Conservation (phyloP, 1,284 basidiomycete species). For the Xanthoconium separans region DNA sequence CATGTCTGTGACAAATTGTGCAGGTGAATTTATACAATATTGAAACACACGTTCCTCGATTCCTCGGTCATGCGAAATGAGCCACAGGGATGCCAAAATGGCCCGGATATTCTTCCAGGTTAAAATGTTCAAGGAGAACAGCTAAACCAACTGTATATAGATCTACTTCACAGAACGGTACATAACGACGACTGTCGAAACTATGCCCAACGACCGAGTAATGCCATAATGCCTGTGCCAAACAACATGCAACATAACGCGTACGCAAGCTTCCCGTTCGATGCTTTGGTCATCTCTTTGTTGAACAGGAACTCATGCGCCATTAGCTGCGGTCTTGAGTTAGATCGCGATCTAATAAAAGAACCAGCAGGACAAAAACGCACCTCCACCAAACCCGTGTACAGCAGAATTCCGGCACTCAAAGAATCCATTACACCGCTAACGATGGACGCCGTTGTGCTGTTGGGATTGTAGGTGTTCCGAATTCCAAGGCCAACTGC, state of each 20-base stretch:
- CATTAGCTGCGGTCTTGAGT: constrained; percentile 53
- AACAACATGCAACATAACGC: constrained; percentile 72
- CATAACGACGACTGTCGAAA: background rate
- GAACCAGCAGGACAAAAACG: constrained; percentile 1
- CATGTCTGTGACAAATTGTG: too few relatives aligned
- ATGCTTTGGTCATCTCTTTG: constrained; percentile 74
- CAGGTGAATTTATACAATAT: too few relatives aligned
- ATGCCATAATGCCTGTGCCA: constrained; percentile 81
- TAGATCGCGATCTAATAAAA: background rate
- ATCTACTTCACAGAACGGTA: background rate
- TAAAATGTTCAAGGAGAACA: too few relatives aligned
- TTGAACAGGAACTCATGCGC: constrained; percentile 93
- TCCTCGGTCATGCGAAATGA: too few relatives aligned
- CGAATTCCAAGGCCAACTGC: constrained; percentile 85
- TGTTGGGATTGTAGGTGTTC: constrained; percentile 78
- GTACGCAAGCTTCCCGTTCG: constrained; percentile 63
- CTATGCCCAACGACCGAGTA: constrained; percentile 84
- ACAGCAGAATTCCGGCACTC: constrained; percentile 87
- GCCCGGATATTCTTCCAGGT: too few relatives aligned
- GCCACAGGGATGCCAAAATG: too few relatives aligned
- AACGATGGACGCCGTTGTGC: constrained; percentile 73
- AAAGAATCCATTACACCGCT: constrained; percentile 84
- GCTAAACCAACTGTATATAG: background rate
- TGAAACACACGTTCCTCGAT: too few relatives aligned
- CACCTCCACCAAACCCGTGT: constrained; percentile 90